Conservation (phyloP, 257 asterid genomes). For the Eucommia ulmoides region DNA sequence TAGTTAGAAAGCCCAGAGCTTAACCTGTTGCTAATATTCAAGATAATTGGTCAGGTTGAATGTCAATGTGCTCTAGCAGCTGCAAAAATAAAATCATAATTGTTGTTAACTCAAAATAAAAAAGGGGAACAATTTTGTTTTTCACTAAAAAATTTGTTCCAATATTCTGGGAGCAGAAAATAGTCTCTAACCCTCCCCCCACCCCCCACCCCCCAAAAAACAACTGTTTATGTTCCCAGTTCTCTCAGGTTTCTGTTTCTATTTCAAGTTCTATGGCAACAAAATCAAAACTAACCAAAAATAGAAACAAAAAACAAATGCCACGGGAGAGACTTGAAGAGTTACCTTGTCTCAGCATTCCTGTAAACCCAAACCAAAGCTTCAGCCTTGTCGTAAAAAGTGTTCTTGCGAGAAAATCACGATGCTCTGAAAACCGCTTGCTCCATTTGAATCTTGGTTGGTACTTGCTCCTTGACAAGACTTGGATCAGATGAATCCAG, state of each 20-base stretch:
- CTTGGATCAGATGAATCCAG: constrained; percentile 85
- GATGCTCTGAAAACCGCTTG: constrained; percentile 85
- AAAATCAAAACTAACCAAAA: no score
- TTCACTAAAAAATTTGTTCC: neutral
- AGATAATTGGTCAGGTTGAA: constrained; percentile 70
- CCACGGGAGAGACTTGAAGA: no score
- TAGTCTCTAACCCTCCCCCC: no score
- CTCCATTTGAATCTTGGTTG: constrained; percentile 36
- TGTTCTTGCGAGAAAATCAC: constrained; percentile 93
- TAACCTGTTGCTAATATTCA: no score
- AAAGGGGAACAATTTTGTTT: neutral
- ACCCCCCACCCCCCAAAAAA: no score
- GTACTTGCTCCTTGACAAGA: constrained; percentile 68
- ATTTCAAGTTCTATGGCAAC: no score
- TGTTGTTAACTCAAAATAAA: neutral
- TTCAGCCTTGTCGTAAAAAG: constrained; percentile 93
- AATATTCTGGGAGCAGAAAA: neutral
- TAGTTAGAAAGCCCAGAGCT: no score
- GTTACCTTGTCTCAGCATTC: constrained; percentile 73
- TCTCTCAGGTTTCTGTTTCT: no score
- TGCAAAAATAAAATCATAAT: constrained; percentile 20
- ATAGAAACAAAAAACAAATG: no score
- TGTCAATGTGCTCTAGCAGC: constrained; percentile 85
- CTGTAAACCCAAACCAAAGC: constrained; percentile 94
- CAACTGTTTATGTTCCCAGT: no score